A percentile compares a stretch with the other conserved stretches of the same genome.
phyloP scores from a whole-genome alignment of 331 rosid genomes.

The Arachis monticola region DNA sequence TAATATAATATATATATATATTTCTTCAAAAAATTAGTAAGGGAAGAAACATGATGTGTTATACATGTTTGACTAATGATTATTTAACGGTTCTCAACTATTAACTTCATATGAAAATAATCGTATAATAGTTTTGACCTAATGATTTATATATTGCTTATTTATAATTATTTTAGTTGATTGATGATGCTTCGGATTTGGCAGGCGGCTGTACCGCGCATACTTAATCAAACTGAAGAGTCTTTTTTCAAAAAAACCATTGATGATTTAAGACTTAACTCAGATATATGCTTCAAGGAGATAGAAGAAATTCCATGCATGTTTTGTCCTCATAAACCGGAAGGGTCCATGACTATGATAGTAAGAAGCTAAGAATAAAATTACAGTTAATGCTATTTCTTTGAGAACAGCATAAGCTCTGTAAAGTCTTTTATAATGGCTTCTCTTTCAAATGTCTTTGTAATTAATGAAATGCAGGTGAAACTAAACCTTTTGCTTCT shows the following conservation, averaged over 20 bases:
- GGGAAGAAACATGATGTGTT: constrained; percentile 7
- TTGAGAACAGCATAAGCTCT: not conserved
- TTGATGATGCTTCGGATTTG: constrained; percentile 35
- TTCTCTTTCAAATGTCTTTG: constrained; percentile 10
- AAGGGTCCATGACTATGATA: constrained; percentile 98
- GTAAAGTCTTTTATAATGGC: not conserved
- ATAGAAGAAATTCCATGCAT: constrained; percentile 74
- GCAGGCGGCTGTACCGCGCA: constrained; percentile 93
- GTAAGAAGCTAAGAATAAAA: constrained; percentile 58
- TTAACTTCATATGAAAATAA: no score
- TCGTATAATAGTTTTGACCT: no score
- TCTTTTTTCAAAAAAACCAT: constrained; percentile 74
- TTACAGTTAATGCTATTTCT: not conserved
- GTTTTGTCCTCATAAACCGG: constrained; percentile 71
- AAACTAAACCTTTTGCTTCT: constrained; percentile 68
- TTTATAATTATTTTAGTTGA: constrained; percentile 4
- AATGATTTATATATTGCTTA: no score
- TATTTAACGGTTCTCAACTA: no score
- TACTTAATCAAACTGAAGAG: constrained; percentile 72
- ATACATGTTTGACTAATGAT: not conserved
- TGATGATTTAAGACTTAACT: constrained; percentile 58
- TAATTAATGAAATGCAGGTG: constrained; percentile 55
- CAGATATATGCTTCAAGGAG: constrained; percentile 68
- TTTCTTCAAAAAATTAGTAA: not conserved
- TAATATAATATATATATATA: no score